These are phyloP conservation scores for Neofusicoccum laricinum DNA, from an alignment of 2,329 filamentous ascomycete genomes.

Conservation along the genomic window DNA sequence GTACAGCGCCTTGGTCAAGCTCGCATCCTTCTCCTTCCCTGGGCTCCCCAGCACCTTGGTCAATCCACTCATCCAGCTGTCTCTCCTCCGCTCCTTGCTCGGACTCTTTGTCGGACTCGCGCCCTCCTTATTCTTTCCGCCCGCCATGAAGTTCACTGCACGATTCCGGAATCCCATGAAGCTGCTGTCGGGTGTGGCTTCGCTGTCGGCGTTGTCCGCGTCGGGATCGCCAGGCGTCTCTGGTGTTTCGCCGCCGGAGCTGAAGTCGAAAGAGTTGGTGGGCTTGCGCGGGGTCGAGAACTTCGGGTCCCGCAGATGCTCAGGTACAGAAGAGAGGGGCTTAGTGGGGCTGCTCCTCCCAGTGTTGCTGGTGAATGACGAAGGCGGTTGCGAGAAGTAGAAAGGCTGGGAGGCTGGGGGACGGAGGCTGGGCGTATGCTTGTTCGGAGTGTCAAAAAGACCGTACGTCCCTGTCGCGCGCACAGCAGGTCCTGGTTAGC, in stretches of 20 bases:
- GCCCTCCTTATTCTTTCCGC: conserved; percentile 7
- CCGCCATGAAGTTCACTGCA: conserved; percentile 17
- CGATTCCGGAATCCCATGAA: conserved; percentile 19
- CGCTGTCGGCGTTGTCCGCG: conserved; percentile 39
- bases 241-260: conserved; percentile 50
- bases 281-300: conserved; percentile 38
- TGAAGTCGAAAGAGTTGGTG: conserved; percentile 41
- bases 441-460: conserved; percentile 8
- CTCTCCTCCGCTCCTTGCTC: conserved; percentile 31
- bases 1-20: conserved; percentile 33
- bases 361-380: background rate
- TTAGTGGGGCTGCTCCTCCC: conserved; percentile 22
- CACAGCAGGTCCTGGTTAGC: background rate
- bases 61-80: conserved; percentile 28
- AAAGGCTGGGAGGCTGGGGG: conserved; percentile 50
- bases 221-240: conserved; percentile 38
- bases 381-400: conserved; percentile 41
- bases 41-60: conserved; percentile 22
- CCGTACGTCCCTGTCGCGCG: conserved; percentile 28
- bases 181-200: conserved; percentile 39
- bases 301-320: conserved; percentile 27
- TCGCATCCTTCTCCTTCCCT: conserved; percentile 25
- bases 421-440: conserved; percentile 37
- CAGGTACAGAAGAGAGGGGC: conserved; percentile 20
- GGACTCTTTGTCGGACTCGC: conserved; percentile 28